These are phyloP conservation scores for Orobanche coerulescens DNA, from an alignment of 257 asterid genomes.

Conservation along the genomic window DNA sequence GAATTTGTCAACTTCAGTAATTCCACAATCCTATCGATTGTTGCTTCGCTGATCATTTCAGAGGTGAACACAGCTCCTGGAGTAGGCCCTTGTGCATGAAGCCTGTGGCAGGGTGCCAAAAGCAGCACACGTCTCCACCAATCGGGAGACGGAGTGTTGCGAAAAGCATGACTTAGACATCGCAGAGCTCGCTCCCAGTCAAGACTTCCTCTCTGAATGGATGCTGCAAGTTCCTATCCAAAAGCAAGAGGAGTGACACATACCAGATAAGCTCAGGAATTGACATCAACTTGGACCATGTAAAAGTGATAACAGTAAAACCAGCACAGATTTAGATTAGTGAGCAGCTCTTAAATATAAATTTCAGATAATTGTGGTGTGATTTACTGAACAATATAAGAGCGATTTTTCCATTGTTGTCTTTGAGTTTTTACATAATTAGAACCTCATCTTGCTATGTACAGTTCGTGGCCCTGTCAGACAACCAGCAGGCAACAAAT, in stretches of 20 bases:
- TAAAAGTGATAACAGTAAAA: neutral
- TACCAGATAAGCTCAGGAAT: neutral
- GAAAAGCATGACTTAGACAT: conserved; percentile 92
- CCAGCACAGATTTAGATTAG: neutral
- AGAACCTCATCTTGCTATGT: neutral
- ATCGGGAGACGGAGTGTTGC: conserved; percentile 95
- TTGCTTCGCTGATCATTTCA: conserved; percentile 94
- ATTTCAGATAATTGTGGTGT: neutral
- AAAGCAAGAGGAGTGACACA: neutral
- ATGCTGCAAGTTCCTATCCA: conserved; percentile 84
- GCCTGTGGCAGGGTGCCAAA: conserved; percentile 91
- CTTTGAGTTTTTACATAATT: neutral
- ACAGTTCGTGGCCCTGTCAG: neutral
- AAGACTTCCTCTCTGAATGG: conserved; percentile 88
- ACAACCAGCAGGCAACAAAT: neutral
- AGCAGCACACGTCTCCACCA: conserved; percentile 99
- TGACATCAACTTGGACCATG: neutral
- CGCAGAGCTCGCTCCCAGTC: conserved; percentile 99
- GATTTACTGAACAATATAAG: neutral
- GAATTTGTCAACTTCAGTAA: conserved; percentile 77
- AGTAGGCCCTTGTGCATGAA: conserved; percentile 61
- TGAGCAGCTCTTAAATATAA: neutral
- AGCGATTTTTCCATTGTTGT: neutral
- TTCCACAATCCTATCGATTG: conserved; percentile 88
- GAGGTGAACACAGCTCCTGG: conserved; percentile 97